A percentile compares a stretch with the other conserved stretches of the same genome.
Evolutionary conservation across 345 rosid species (phyloP).

Genomic region (Odontarrhena argentea): DNA sequence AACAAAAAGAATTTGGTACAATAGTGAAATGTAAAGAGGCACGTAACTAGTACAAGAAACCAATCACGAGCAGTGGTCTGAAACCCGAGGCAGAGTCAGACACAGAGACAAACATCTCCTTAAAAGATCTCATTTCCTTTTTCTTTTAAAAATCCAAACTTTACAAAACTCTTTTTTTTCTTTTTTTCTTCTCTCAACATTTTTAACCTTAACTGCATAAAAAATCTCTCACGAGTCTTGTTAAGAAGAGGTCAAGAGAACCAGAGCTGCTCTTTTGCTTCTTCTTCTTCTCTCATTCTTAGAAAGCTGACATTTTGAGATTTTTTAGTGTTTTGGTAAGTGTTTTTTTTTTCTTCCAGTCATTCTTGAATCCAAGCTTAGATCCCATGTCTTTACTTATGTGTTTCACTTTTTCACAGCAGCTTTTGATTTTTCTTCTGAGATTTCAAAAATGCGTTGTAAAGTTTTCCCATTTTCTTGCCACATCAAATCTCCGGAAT

Average conservation of each 20-base stretch:
- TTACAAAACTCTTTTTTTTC: neutral
- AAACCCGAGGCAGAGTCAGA: constrained; percentile 31
- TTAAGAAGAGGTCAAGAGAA: constrained; percentile 22
- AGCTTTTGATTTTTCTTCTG: constrained; percentile 35
- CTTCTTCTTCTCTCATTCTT: constrained; percentile 10
- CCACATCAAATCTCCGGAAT: constrained; percentile 43
- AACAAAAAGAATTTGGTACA: neutral
- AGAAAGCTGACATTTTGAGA: constrained; percentile 22
- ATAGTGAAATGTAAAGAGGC: neutral
- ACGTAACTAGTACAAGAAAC: constrained; percentile 11
- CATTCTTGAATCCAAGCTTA: constrained; percentile 42
- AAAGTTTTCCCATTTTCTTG: constrained; percentile 32
- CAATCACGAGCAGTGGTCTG: constrained; percentile 39
- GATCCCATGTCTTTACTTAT: constrained; percentile 39
- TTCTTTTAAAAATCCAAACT: neutral
- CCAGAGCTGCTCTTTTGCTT: constrained; percentile 25
- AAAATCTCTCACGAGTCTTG: constrained; percentile 23
- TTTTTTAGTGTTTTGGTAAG: constrained; percentile 37
- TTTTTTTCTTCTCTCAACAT: constrained; percentile 9
- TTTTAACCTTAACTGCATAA: constrained; percentile 10
- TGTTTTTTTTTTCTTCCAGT: neutral
- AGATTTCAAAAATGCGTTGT: constrained; percentile 38
- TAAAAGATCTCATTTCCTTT: constrained; percentile 21
- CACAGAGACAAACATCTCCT: constrained; percentile 50
- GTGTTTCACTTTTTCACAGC: constrained; percentile 18